Evolutionary conservation across 495 filamentous ascomycete genomes (phyloP), one percentile per base, ranked within the genome.

Genomic region (Talaromyces ruber): DNA sequence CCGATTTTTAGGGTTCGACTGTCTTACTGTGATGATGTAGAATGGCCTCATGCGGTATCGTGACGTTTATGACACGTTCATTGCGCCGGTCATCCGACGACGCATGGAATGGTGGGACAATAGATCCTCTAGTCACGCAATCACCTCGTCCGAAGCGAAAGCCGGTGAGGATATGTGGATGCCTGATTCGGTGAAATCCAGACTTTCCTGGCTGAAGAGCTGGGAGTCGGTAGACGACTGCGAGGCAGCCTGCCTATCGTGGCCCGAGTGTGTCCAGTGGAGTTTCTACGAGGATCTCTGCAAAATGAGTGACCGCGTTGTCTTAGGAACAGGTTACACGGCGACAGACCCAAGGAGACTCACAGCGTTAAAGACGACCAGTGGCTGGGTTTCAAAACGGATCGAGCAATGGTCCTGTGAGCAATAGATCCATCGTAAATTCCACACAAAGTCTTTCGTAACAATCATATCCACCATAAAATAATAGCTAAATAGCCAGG

Each of bases 221-320:
- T 69, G 69, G 67, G 4, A 63, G 62, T 71, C 69, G 1, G 67
- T 67, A 21, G 69, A 71, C 45, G 56, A 64, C 3, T 71, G 69
- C 28, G 65, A 71, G 55, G 64, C 64, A 5, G 69, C 69, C 18
- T 71, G 69, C 30, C 32, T 61, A 9, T 24, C 65, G n/a, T 71
- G 69, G 69, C 59, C 64, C 2, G 64, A 67, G 14, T 71, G 69
- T 18, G 65, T 71, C 22, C 69, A 71, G 61, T 71, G 69, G 69
- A 65, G 60, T 50, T 71, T 67, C 63, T 69, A 69, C 22, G 69
- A 69, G 22, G 69, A 67, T 56, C 67, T 62, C 14, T 69, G 67
- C 52, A 54, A 54, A 54, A 54, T 54, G 51, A 54, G 65, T 63
- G 66, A 70, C 29, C 65, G 64, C 26, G 64, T 63, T 60, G 26